Base-by-base conservation (phyloP, 768 basidiomycete species). In the Hypholoma fasciculare region DNA sequence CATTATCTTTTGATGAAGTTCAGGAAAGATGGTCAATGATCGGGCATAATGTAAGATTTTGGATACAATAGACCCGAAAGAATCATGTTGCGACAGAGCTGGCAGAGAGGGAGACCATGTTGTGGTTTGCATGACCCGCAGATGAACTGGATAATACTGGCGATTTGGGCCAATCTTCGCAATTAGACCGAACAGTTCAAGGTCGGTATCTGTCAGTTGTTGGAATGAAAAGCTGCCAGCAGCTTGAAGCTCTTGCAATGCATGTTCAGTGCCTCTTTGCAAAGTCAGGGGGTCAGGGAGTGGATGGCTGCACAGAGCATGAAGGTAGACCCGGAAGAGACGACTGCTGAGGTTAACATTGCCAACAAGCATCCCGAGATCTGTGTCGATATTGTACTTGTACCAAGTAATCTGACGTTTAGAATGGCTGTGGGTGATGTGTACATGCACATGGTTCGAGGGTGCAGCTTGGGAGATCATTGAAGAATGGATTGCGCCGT, bases 221-320 rank as follows among this genome's bases (percentile, higher is more conserved):
- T 76, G 72, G 54, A 83, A 80, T 0, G 82, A 80, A 30, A 59
- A 66, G 37, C 67, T 74, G 9, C 67, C 58, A 7, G 77, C 74
- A 0, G 78, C 78, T 9, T 57, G 58, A 19, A 83, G 65, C 43
- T 75, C 63, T 48, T 68, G 61, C 17, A 82, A 61, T 1, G 81
- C 80, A 49, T 81, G 72, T 40, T 78, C 74, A 1, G 75, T 74
- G 2, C 82, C 82, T 0, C 76, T 77, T 6, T 74, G 74, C 16
- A 62, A 62, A 0, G 76, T 79, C 17, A 83, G 67, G 3, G 78
- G 77, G 64, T 83, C 82, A 12, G 71, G 68, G 14, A 76, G 64
- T 48, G 72, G 73, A 43, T 75, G 72, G 23, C 76, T 75, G 2
- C 74, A 81, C 2, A 80, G 56, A 16, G 78, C 76, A 43, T 84